phyloP scores from a whole-genome alignment of 805 yeast species.

The Ogataea trehalophila region DNA sequence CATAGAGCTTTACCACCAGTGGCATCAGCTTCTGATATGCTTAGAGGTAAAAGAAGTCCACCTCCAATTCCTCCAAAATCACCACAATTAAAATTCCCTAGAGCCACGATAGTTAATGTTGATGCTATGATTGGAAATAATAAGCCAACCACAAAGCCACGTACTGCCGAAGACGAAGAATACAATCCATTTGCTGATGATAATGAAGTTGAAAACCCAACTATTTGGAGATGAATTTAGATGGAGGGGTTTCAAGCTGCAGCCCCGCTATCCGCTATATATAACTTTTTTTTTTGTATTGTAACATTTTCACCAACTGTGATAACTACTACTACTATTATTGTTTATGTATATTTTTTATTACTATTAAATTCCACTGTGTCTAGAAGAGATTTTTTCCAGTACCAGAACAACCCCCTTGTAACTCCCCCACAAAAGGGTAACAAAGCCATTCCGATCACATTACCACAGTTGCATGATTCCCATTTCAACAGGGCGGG shows the following conservation, averaged over 20 bases:
- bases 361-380: not conserved
- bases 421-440: too few species aligned
- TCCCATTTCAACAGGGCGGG: too few species aligned
- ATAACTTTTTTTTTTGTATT: not conserved
- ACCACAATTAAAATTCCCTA: conserved; percentile 11
- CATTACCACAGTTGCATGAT: too few species aligned
- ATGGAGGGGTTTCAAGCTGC: not conserved
- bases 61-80: conserved; percentile 28
- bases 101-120: not conserved
- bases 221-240: conserved; percentile 23
- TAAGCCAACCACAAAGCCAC: not conserved
- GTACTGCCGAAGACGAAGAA: conserved; percentile 10
- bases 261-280: not conserved
- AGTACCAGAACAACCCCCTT: too few species aligned
- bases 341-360: not conserved
- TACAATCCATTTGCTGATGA: conserved; percentile 32
- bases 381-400: too few species aligned
- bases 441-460: too few species aligned
- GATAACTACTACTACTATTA: too few species aligned
- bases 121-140: not conserved
- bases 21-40: not conserved
- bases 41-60: conserved; percentile 13
- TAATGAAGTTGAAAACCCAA: conserved; percentile 24
- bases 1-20: not conserved
- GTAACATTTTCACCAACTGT: too few species aligned